Evolutionary conservation across 2,329 filamentous ascomycete genomes (phyloP).

Genomic region (Cladophialophora yegresii): DNA sequence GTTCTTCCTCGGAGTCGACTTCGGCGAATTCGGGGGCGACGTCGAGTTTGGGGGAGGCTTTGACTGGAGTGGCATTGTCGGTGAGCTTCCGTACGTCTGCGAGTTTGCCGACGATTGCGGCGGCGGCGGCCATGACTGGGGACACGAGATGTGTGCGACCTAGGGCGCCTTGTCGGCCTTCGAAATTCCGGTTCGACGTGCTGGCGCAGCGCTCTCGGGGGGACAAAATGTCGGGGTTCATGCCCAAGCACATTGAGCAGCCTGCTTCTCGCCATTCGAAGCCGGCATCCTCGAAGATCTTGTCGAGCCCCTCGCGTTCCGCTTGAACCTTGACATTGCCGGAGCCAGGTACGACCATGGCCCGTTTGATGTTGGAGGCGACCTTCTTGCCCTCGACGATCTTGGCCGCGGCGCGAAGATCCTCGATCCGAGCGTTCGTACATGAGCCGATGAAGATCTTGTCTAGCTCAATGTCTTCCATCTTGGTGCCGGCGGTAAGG

Average conservation of each 20-base stretch:
- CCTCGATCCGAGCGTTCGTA: slow-evolving; percentile 96
- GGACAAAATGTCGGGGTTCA: slow-evolving; percentile 97
- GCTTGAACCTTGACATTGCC: slow-evolving; percentile 91
- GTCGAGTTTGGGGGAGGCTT: slow-evolving; percentile 60
- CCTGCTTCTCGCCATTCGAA: slow-evolving; percentile 98
- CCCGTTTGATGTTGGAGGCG: slow-evolving; percentile 84
- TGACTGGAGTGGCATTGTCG: slow-evolving; percentile 52
- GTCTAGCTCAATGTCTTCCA: slow-evolving; percentile 90
- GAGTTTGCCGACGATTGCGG: slow-evolving; percentile 85
- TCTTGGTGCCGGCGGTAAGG: slow-evolving; percentile 76
- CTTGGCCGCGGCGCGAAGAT: slow-evolving; percentile 81
- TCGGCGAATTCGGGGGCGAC: slow-evolving; percentile 60
- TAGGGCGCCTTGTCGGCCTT: slow-evolving; percentile 88
- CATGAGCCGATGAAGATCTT: slow-evolving; percentile 98
- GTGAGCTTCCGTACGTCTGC: slow-evolving; percentile 84
- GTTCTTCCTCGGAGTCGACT: slow-evolving; percentile 61
- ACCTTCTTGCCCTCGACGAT: slow-evolving; percentile 86
- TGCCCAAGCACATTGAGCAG: slow-evolving; percentile 98
- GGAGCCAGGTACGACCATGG: slow-evolving; percentile 95
- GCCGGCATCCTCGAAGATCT: slow-evolving; percentile 86
- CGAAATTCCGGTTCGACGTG: slow-evolving; percentile 96
- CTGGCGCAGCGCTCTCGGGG: slow-evolving; percentile 91
- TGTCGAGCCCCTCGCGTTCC: slow-evolving; percentile 87
- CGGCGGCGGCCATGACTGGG: slow-evolving; percentile 92
- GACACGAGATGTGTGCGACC: slow-evolving; percentile 96